A percentile compares a stretch with the other conserved stretches of the same genome.
Evolutionary conservation across 192 early-diverging fungal genomes (phyloP).

Genomic region (Chytriomyces confervae): DNA sequence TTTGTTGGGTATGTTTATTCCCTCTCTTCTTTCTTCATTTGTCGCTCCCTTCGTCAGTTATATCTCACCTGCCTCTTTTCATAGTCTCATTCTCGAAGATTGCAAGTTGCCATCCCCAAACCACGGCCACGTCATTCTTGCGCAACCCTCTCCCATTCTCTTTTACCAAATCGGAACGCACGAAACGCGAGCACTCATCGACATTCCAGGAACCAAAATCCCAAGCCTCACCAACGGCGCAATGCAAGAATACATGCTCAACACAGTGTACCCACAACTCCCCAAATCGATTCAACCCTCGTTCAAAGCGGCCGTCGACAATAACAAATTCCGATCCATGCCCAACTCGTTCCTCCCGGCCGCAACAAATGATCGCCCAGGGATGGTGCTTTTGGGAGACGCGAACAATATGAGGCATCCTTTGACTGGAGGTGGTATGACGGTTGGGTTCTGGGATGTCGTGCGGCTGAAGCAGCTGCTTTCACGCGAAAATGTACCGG

Average conservation of each 20-base stretch:
- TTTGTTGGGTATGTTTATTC: conserved; percentile 80
- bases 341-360: conserved; percentile 91
- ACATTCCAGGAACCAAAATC: conserved; percentile 83
- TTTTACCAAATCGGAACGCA: conserved; percentile 88
- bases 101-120: conserved; percentile 77
- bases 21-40: too few species aligned
- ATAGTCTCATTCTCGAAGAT: conserved; percentile 72
- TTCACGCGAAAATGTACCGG: conserved; percentile 44
- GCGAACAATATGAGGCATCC: conserved; percentile 97
- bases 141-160: conserved; percentile 81
- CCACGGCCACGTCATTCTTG: conserved; percentile 93
- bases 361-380: conserved; percentile 69
- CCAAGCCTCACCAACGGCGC: conserved; percentile 73
- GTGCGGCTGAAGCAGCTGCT: conserved; percentile 74
- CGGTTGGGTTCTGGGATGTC: conserved; percentile 91
- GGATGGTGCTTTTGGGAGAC: conserved; percentile 89
- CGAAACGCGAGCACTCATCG: conserved; percentile 89
- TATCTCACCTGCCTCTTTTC: conserved; percentile 1
- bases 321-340: conserved; percentile 80
- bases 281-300: conserved; percentile 62
- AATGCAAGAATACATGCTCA: conserved; percentile 65
- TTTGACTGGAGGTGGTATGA: conserved; percentile 97
- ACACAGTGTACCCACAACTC: conserved; percentile 69
- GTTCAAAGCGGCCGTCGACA: conserved; percentile 74
- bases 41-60: too few species aligned